These are phyloP conservation scores for Acacia acuminata DNA, from an alignment of 306 rosid genomes.

Conservation along the genomic window DNA sequence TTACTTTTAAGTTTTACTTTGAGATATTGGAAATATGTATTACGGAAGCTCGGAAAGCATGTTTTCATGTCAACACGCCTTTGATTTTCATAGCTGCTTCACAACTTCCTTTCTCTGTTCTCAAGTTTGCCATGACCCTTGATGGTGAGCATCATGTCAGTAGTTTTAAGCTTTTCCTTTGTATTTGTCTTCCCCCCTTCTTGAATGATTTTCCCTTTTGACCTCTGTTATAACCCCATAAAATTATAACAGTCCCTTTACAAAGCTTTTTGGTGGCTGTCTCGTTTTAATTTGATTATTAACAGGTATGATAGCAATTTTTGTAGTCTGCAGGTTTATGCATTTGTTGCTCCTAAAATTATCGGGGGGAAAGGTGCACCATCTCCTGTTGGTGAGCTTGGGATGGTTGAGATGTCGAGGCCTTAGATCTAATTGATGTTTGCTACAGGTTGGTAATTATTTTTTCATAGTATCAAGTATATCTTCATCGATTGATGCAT, in stretches of 20 bases:
- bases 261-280: constrained; percentile 13
- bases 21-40: neutral
- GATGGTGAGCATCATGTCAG: constrained; percentile 66
- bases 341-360: constrained; percentile 95
- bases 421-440: constrained; percentile 80
- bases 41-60: no score
- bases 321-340: constrained; percentile 63
- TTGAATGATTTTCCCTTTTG: neutral
- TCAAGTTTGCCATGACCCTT: no score
- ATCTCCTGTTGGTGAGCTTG: constrained; percentile 95
- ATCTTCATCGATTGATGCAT: constrained; percentile 5
- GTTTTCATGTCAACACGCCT: no score
- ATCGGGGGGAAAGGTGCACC: constrained; percentile 92
- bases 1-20: no score
- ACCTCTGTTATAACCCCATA: neutral
- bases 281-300: constrained; percentile 29
- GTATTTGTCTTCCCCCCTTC: neutral
- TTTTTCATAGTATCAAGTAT: neutral
- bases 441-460: constrained; percentile 62
- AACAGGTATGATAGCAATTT: neutral
- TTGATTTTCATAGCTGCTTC: no score
- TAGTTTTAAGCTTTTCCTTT: neutral
- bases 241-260: neutral
- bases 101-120: no score
- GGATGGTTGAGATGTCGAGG: constrained; percentile 99